A percentile compares a stretch with the other conserved stretches of the same genome.
phyloP scores from a whole-genome alignment of 1,139 yeast species.

The Waltiozyma sp. region DNA sequence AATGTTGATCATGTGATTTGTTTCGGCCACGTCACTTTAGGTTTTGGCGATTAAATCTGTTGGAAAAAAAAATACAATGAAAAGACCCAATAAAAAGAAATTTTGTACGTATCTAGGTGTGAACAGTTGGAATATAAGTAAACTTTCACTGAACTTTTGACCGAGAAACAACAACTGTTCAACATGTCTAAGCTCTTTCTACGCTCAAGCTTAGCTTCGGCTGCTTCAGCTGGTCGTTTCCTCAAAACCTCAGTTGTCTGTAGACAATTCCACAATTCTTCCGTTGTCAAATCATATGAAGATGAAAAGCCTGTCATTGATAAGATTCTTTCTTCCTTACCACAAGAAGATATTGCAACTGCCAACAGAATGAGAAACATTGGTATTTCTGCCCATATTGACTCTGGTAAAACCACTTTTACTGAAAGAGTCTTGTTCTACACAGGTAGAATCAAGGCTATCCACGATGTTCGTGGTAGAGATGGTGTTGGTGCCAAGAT shows the following conservation, averaged over 20 bases:
- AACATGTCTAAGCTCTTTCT: neutral
- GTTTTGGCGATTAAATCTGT: too few species aligned
- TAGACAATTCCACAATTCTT: conserved; percentile 19
- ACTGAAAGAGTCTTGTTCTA: conserved; percentile 94
- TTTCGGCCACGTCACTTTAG: too few species aligned
- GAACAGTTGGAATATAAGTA: too few species aligned
- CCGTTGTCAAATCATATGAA: conserved; percentile 34
- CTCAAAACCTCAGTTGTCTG: neutral
- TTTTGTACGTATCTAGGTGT: too few species aligned
- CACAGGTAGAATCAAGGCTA: conserved; percentile 95
- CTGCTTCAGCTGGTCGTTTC: neutral
- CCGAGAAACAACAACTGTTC: neutral
- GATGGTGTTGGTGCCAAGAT: conserved; percentile 98
- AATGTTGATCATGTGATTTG: too few species aligned
- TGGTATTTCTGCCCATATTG: conserved; percentile 97
- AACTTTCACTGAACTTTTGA: neutral
- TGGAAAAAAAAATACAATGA: too few species aligned
- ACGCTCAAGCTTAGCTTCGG: neutral
- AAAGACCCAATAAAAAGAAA: too few species aligned
- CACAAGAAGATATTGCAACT: conserved; percentile 45
- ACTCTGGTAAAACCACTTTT: conserved; percentile 93
- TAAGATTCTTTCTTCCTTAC: conserved; percentile 37
- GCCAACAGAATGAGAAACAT: conserved; percentile 70
- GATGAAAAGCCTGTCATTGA: conserved; percentile 64
- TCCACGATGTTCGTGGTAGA: conserved; percentile 96